Base-by-base conservation (phyloP, 495 filamentous ascomycete species). In the Trichoderma orchidacearum region DNA sequence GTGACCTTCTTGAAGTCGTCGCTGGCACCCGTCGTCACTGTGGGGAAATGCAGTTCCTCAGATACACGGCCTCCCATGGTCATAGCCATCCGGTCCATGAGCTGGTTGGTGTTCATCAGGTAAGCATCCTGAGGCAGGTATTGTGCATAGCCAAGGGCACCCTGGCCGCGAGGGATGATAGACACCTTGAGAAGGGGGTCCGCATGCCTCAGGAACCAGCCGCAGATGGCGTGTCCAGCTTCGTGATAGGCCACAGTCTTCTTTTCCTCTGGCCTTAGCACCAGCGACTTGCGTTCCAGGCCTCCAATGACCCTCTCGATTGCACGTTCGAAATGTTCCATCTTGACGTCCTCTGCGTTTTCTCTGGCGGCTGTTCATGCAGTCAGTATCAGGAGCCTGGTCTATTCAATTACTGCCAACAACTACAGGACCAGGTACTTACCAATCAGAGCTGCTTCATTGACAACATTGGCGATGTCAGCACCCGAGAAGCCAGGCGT, bases 1-100 rank as follows among this genome's bases (percentile, higher is more conserved):
- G 94, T 97, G 28, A 96, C 94, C 72, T 98, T 98, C 72, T 95
- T 95, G 79, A 98, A 98, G 66, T 98, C 93, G 68, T 98, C 93
- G 35, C 82, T 87, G 18, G 93, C 93, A 48, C 93, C 93, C 58
- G 85, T 89, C 5, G 94, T 98, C 23, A 98, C 92, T 9, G 88
- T 95, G 25, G 91, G 85, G 69, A 97, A 98, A 70, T 97, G 90
- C 3, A 98, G 66, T 70, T 98, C 93, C 70, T 98, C 93, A 34
- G 85, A 90, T 36, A 98, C 87, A 59, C 93, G 85, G 3, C 93
- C 93, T 62, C 87, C 93, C 35, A 98, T 82, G 17, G 93, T 96
- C 93, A 98, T 98, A 59, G 94, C 93, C 94, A 98, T 98, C 58
- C 94, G 89, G 70, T 98, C 93, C 91, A 96, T 96, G 27, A 98